These are phyloP conservation scores for Naganishia antarctica DNA, from an alignment of 768 basidiomycete genomes.

Conservation along the genomic window DNA sequence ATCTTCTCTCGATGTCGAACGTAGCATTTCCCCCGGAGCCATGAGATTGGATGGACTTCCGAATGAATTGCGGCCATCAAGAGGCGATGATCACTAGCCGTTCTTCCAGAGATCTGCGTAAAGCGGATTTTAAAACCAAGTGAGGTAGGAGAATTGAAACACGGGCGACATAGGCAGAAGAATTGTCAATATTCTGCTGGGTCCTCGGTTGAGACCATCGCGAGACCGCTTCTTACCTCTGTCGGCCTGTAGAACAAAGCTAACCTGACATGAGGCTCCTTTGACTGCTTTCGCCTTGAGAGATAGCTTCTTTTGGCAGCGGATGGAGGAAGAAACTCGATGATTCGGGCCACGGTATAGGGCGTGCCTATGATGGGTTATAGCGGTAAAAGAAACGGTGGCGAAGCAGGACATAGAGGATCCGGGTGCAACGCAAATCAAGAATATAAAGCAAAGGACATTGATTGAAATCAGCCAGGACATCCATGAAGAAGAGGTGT, in stretches of 20 bases:
- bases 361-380: slow-evolving; percentile 57
- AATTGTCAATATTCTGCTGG: no score
- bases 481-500: no score
- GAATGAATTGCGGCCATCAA: slow-evolving; percentile 93
- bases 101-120: slow-evolving; percentile 72
- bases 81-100: slow-evolving; percentile 81
- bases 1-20: slow-evolving; percentile 95
- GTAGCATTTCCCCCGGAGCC: slow-evolving; percentile 85
- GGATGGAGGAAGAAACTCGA: slow-evolving; percentile 86
- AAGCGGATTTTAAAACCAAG: no score
- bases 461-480: not conserved
- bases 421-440: no score
- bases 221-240: slow-evolving; percentile 53
- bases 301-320: slow-evolving; percentile 54
- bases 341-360: slow-evolving; percentile 90
- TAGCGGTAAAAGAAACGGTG: not conserved
- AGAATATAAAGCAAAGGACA: not conserved
- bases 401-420: not conserved
- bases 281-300: slow-evolving; percentile 22
- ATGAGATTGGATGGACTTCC: slow-evolving; percentile 89
- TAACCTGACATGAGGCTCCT: slow-evolving; percentile 64
- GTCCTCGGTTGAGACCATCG: no score
- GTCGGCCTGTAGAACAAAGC: slow-evolving; percentile 96
- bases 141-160: no score
- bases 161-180: no score